A percentile compares a stretch with the other conserved stretches of the same genome.
Evolutionary conservation across 2,329 filamentous ascomycete genomes (phyloP).

Genomic region (Neofusicoccum laricinum): DNA sequence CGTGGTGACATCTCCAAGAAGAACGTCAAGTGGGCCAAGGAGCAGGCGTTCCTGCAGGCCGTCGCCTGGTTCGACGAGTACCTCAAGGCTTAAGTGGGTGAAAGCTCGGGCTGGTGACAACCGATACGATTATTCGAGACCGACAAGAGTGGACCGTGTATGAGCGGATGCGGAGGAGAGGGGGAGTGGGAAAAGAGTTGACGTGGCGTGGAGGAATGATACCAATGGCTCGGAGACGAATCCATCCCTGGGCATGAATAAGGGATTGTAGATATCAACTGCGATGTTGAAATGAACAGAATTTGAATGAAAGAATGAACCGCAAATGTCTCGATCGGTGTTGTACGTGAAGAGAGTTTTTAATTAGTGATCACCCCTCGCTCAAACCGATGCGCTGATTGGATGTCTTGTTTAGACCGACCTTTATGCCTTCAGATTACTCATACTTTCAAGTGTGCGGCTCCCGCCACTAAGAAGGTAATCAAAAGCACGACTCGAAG

Average conservation of each 20-base stretch:
- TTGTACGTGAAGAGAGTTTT: too few relatives aligned
- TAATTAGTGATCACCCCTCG: too few relatives aligned
- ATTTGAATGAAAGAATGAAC: background rate
- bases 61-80: slow-evolving; percentile 72
- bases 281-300: background rate
- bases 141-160: too few relatives aligned
- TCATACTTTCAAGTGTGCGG: too few relatives aligned
- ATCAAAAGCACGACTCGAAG: too few relatives aligned
- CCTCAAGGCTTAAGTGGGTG: slow-evolving; percentile 39
- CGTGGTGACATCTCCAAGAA: slow-evolving; percentile 61
- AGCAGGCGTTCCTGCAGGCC: slow-evolving; percentile 77
- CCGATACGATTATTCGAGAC: too few relatives aligned
- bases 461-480: too few relatives aligned
- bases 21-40: slow-evolving; percentile 67
- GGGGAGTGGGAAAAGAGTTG: background rate
- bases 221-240: background rate
- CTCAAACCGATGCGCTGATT: too few relatives aligned
- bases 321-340: too few relatives aligned
- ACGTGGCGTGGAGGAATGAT: background rate
- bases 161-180: background rate
- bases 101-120: too few relatives aligned
- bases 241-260: background rate
- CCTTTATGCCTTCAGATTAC: too few relatives aligned
- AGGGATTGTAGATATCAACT: background rate
- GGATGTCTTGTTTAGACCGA: too few relatives aligned